These are phyloP conservation scores for Elasticomyces elasticus DNA, from an alignment of 495 filamentous ascomycete genomes.

Conservation along the genomic window DNA sequence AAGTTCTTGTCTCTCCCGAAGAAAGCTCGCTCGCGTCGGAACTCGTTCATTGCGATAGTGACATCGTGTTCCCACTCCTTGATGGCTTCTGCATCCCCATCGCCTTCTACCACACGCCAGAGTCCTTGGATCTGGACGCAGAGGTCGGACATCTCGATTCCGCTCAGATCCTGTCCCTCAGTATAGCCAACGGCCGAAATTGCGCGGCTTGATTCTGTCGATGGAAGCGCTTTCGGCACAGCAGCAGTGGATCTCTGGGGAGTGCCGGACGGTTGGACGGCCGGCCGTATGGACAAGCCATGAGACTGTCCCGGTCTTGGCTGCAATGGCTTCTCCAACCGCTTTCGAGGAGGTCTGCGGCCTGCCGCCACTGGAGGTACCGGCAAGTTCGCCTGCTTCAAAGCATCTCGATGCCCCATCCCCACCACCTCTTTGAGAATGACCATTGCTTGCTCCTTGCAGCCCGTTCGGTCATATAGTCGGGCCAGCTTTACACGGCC, in stretches of 20 bases:
- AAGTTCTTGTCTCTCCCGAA: slow-evolving; percentile 53
- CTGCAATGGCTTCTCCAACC: neutral
- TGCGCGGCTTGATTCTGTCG: too few relatives aligned
- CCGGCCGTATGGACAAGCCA: too few relatives aligned
- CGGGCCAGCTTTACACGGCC: slow-evolving; percentile 66
- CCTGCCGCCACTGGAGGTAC: neutral
- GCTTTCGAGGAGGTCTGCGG: neutral
- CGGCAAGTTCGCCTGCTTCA: slow-evolving; percentile 6
- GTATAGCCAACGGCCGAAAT: too few relatives aligned
- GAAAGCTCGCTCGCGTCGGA: slow-evolving; percentile 35
- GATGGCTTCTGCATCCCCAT: slow-evolving; percentile 33
- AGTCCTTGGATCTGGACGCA: slow-evolving; percentile 37
- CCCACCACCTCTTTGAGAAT: slow-evolving; percentile 62
- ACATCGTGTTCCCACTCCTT: slow-evolving; percentile 66
- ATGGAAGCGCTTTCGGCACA: too few relatives aligned
- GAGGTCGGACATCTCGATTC: neutral
- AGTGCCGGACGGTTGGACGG: too few relatives aligned
- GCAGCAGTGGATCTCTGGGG: too few relatives aligned
- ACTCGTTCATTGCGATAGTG: slow-evolving; percentile 65
- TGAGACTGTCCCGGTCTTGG: neutral
- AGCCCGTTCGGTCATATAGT: slow-evolving; percentile 62
- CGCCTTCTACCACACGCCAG: slow-evolving; percentile 25
- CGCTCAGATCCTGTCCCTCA: neutral
- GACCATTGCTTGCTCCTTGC: slow-evolving; percentile 61
- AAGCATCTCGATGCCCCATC: slow-evolving; percentile 36